Evolutionary conservation across 345 rosid genomes (phyloP), one percentile per base, ranked within the genome.

Genomic region (Gossypium mustelinum): DNA sequence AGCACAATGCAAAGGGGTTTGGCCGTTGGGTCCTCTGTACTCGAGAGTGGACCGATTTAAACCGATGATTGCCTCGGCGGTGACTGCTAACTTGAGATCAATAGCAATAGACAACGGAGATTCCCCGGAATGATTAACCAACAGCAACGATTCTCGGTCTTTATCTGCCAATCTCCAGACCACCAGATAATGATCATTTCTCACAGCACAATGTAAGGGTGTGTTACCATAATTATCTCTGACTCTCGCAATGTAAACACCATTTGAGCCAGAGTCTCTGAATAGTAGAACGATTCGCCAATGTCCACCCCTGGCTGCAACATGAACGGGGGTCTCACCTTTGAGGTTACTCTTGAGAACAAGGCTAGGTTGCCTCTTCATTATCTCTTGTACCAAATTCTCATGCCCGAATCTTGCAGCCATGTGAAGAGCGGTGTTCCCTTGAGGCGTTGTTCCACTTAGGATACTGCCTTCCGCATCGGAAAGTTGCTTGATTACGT

Each of bases 321-420:
- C 75, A 60, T 72, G 75, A 12, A 58, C 62, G 1, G 74, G 61
- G 25, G 74, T 70, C 62, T 70, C 74, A 39, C 74, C 74, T 55
- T 54, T 70, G 9, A 17, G 52, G 75, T 72, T 72, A 2, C 50
- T 72, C 75, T 41, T 12, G 13, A 72, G 64, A n/a, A 55, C 18
- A 24, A 72, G 75, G 41, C 14, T 9, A 20, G 75, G 75, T n/a
- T 56, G 50, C 18, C 48, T 10, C 29, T 43, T 39, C 52, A 57
- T 57, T 20, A 56, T 41, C 75, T 72, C 75, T 9, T 18, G 27
- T 11, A 56, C 65, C 18, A 57, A 12, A 18, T 72, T 43, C 34
- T 9, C 18, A 65, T 72, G 75, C 13, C 75, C 75, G 55, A 72
- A 72, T 39, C 64, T 56, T 2, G 75, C 75, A 8, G 25, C 75